These are phyloP conservation scores for Colletotrichum caudatum DNA, from an alignment of 2,329 filamentous ascomycete genomes.

Conservation along the genomic window DNA sequence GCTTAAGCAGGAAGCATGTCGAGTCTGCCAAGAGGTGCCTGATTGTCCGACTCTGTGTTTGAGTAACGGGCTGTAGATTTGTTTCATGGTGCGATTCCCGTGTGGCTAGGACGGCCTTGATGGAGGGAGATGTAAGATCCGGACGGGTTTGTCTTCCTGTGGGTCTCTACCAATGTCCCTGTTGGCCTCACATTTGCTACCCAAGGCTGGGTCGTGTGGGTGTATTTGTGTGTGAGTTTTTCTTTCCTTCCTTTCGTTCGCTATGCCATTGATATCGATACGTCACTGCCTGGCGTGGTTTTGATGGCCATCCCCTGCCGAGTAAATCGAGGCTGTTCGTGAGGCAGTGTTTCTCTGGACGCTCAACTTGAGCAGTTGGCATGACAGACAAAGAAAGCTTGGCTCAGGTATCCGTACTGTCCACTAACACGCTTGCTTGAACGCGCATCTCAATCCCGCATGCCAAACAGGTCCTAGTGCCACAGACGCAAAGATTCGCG, in stretches of 20 bases:
- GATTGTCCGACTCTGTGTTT: slow-evolving; percentile 18
- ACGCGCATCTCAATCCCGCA: slow-evolving; percentile 41
- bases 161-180: slow-evolving; percentile 10
- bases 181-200: slow-evolving; percentile 9
- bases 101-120: slow-evolving; percentile 28
- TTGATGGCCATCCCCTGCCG: not conserved
- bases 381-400: slow-evolving; percentile 36
- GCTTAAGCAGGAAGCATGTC: slow-evolving; percentile 22
- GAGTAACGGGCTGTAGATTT: slow-evolving; percentile 29
- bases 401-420: slow-evolving; percentile 31
- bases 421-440: slow-evolving; percentile 24
- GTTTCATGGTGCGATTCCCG: slow-evolving; percentile 31
- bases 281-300: not conserved
- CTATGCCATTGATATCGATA: slow-evolving; percentile 32
- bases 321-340: slow-evolving; percentile 1
- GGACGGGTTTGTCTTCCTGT: slow-evolving; percentile 27
- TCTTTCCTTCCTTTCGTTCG: not conserved
- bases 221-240: slow-evolving; percentile 26
- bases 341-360: slow-evolving; percentile 14
- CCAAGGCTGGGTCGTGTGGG: not conserved
- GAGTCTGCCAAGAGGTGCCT: slow-evolving; percentile 10
- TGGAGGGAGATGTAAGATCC: slow-evolving; percentile 28
- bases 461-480: slow-evolving; percentile 38
- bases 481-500: slow-evolving; percentile 41
- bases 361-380: slow-evolving; percentile 16